Evolutionary conservation across 2,329 filamentous ascomycete species (phyloP).

Genomic region (Arthrobotrys sphaeroides): DNA sequence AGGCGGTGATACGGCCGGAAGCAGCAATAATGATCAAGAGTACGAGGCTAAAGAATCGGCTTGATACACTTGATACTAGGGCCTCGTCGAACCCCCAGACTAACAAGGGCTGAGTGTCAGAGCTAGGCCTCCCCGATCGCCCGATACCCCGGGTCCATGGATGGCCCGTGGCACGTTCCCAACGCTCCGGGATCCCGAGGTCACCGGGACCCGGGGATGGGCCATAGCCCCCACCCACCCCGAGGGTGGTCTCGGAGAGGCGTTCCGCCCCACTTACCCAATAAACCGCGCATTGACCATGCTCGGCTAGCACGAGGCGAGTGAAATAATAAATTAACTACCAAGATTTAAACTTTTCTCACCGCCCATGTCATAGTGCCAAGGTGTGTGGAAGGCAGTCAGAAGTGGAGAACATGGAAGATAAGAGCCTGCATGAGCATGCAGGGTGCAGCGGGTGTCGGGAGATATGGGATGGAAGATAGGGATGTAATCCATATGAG

Average conservation of each 20-base stretch:
- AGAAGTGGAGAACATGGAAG: neutral
- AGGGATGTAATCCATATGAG: neutral
- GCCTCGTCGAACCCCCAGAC: too few species aligned
- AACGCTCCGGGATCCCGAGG: too few species aligned
- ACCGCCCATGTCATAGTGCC: neutral
- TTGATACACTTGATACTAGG: neutral
- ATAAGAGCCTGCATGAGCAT: slow-evolving; percentile 3
- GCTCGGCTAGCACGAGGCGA: neutral
- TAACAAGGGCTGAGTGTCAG: too few species aligned
- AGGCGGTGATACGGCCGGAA: neutral
- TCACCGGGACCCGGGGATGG: too few species aligned
- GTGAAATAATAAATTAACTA: neutral
- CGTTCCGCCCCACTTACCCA: neutral
- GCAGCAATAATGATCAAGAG: neutral
- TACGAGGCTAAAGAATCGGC: slow-evolving; percentile 7
- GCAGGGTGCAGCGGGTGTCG: neutral
- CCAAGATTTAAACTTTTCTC: neutral
- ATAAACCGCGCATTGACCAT: neutral
- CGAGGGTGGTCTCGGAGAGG: too few species aligned
- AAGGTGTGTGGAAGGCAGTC: neutral
- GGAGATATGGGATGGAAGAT: neutral
- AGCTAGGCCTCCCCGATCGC: too few species aligned
- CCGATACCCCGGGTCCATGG: too few species aligned
- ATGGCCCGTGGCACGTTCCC: too few species aligned
- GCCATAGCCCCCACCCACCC: too few species aligned